These are phyloP conservation scores for Trifolium fragiferum DNA, from an alignment of 306 rosid genomes.

Conservation along the genomic window DNA sequence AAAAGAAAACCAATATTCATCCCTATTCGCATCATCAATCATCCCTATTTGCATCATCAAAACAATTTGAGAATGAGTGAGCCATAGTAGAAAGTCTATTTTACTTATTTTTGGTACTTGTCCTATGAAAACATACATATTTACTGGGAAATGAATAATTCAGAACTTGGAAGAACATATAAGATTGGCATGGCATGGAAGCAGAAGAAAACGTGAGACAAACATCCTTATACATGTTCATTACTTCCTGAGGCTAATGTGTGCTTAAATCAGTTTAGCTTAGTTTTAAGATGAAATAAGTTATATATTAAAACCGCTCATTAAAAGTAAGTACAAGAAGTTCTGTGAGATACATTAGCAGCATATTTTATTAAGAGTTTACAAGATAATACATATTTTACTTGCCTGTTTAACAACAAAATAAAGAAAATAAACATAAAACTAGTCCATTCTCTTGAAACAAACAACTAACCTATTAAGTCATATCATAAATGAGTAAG, in stretches of 20 bases:
- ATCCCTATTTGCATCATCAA: constrained; percentile 6
- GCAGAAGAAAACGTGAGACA: constrained; percentile 21
- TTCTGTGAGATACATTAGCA: constrained; percentile 17
- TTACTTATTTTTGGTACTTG: too few relatives aligned
- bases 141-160: constrained; percentile 32
- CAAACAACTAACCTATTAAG: too few relatives aligned
- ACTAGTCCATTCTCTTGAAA: too few relatives aligned
- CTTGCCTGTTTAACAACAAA: too few relatives aligned
- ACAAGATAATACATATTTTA: constrained; percentile 35
- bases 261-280: constrained; percentile 15
- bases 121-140: too few relatives aligned
- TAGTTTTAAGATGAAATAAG: not conserved
- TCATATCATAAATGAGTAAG: too few relatives aligned
- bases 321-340: constrained; percentile 13
- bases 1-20: too few relatives aligned
- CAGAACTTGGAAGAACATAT: not conserved
- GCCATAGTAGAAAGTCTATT: too few relatives aligned
- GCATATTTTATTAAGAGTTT: constrained; percentile 36
- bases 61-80: constrained; percentile 13
- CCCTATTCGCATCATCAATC: too few relatives aligned
- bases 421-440: too few relatives aligned
- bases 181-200: constrained; percentile 10
- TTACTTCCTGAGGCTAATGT: constrained; percentile 21
- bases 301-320: constrained; percentile 18
- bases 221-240: constrained; percentile 26